phyloP scores from a whole-genome alignment of 2,329 filamentous ascomycete species.

The Aphanoascus verrucosus region DNA sequence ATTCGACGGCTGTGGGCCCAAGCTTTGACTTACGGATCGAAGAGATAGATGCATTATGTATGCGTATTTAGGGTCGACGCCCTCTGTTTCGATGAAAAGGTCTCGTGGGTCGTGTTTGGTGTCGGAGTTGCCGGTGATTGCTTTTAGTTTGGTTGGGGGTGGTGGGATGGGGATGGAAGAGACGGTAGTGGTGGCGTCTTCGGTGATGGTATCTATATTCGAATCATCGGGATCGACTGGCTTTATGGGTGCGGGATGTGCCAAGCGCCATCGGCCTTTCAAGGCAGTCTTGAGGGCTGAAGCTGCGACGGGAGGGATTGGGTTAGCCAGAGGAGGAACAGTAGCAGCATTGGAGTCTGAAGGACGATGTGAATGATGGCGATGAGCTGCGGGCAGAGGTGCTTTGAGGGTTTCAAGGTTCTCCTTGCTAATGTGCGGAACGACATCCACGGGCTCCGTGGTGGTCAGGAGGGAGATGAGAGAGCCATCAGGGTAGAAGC shows the following conservation, averaged over 20 bases:
- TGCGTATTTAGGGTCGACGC: constrained; percentile 64
- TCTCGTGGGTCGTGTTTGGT: constrained; percentile 41
- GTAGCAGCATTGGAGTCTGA: constrained; percentile 30
- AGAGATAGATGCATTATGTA: constrained; percentile 73
- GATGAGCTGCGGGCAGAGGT: constrained; percentile 22
- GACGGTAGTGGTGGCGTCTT: constrained; percentile 19
- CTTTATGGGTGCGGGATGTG: constrained; percentile 26
- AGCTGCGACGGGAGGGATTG: constrained; percentile 31
- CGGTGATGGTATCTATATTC: constrained; percentile 17
- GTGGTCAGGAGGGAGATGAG: constrained; percentile 72
- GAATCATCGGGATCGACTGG: background rate
- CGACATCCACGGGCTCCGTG: constrained; percentile 71
- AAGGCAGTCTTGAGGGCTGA: constrained; percentile 59
- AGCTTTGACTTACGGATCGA: constrained; percentile 30
- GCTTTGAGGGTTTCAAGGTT: constrained; percentile 42
- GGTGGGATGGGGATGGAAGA: background rate
- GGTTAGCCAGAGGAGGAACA: constrained; percentile 19
- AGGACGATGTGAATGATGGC: constrained; percentile 32
- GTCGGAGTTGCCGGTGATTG: constrained; percentile 4
- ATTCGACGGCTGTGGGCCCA: constrained; percentile 18
- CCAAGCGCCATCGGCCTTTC: constrained; percentile 55
- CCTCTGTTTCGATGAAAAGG: constrained; percentile 76
- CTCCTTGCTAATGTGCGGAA: constrained; percentile 68
- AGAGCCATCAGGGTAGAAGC: constrained; percentile 85
- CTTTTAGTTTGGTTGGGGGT: constrained; percentile 11